Evolutionary conservation across 2,329 filamentous ascomycete genomes (phyloP), one percentile per base, ranked within the genome.

Genomic region (Apiospora saccharicola): DNA sequence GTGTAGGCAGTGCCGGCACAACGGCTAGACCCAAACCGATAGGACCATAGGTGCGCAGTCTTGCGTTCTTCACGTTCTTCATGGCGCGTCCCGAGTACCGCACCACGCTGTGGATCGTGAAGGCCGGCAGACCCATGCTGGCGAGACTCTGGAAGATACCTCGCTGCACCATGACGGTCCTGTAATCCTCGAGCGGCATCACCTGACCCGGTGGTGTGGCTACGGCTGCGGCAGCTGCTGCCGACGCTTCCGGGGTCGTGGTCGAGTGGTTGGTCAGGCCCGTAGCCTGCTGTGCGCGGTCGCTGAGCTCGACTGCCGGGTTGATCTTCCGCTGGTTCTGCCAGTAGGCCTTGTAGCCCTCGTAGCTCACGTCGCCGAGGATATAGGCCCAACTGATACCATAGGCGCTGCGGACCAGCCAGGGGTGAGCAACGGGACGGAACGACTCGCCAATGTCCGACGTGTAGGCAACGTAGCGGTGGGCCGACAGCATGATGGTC

Each of bases 401-500:
- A 80, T 99, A 99, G 7, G 96, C 96, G 68, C 90, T 86, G 73
- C 92, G 90, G 14, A 99, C 93, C 3, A 97, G 84, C 78, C 88
- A 91, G 0, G 95, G 96, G 80, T 98, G 95, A 4, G 96, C 95
- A 51, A 99, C 89, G 0, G 96, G 96, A 1, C 96, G 91, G 84
- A 99, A 99, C 0, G 94, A 97, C 83, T 99, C 96, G 81, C 96
- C 96, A 75, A 99, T 96, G 79, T 98, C 96, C 26, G 92, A 95
- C 0, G 96, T 98, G 82, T 99, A 99, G 72, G 96, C 96, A 68
- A 99, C 95, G 80, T 99, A 99, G 79, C 96, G 92, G 79, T 98
- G 96, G 4, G 95, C 95, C 22, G 93, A 94, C 77, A 95, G 86
- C 79, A 99, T 90, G 76, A 98, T 93, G 10, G 95, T 98, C 74